Evolutionary conservation across 1,284 basidiomycete species (phyloP).

Genomic region (Lentinus polychrous): DNA sequence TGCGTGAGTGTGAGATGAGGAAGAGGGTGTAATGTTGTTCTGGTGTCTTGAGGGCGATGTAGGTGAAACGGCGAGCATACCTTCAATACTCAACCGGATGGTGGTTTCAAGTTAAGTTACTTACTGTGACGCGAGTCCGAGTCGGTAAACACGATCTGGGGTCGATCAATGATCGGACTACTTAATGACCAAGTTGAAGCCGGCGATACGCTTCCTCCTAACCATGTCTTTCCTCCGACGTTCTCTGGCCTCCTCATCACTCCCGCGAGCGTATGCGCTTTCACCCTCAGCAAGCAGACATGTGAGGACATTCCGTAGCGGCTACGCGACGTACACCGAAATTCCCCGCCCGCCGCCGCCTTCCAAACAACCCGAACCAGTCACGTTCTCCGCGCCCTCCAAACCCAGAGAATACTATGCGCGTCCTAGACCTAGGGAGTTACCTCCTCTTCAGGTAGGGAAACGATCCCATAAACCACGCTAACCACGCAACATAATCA

Average conservation of each 20-base stretch:
- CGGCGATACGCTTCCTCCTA: neutral
- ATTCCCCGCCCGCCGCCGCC: slow-evolving; percentile 15
- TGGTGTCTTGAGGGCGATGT: slow-evolving; percentile 15
- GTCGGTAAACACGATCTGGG: no score
- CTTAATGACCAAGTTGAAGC: neutral
- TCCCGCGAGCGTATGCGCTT: neutral
- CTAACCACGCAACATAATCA: neutral
- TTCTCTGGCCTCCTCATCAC: neutral
- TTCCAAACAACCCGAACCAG: slow-evolving; percentile 21
- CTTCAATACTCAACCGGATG: neutral
- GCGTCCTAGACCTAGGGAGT: slow-evolving; percentile 30
- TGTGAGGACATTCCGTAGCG: slow-evolving; percentile 1
- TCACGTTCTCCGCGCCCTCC: slow-evolving; percentile 28
- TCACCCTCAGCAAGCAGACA: neutral
- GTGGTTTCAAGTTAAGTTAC: no score
- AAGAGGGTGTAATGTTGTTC: slow-evolving; percentile 5
- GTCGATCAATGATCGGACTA: neutral
- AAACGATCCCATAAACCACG: neutral
- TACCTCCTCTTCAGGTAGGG: slow-evolving; percentile 37
- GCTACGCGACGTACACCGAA: slow-evolving; percentile 13
- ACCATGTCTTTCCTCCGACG: slow-evolving; percentile 4
- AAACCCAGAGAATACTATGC: slow-evolving; percentile 29
- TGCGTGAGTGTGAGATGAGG: slow-evolving; percentile 15
- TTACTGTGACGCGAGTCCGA: neutral
- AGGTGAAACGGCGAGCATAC: slow-evolving; percentile 18